Percentiles rank a stretch among this genome's conserved stretches.
Evolutionary conservation across 2,329 filamentous ascomycete genomes (phyloP).

Genomic region (Clarireedia monteithiana): DNA sequence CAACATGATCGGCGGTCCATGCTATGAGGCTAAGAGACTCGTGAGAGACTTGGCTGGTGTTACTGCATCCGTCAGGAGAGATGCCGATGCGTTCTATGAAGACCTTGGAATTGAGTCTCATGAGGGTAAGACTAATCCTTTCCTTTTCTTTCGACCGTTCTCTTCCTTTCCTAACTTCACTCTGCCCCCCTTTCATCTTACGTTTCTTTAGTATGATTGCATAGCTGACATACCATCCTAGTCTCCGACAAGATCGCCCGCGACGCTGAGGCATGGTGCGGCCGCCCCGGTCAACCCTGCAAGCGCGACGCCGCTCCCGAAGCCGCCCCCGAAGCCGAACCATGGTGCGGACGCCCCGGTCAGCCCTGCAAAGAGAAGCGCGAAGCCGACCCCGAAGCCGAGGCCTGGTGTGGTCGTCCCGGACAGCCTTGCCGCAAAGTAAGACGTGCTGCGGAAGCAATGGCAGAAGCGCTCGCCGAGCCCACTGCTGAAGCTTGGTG

Average conservation of each 20-base stretch:
- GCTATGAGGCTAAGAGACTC: conserved; percentile 11
- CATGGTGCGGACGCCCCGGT: conserved; percentile 14
- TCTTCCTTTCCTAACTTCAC: background rate
- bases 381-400: conserved; percentile 12
- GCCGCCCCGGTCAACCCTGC: conserved; percentile 19
- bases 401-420: conserved; percentile 1
- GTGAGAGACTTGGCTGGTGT: conserved; percentile 8
- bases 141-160: background rate
- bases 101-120: conserved; percentile 3
- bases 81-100: background rate
- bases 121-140: background rate
- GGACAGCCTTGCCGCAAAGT: conserved; percentile 9
- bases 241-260: conserved; percentile 8
- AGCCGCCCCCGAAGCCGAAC: conserved; percentile 6
- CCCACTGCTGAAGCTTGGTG: conserved; percentile 20
- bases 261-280: conserved; percentile 22
- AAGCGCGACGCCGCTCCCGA: conserved; percentile 16
- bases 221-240: background rate
- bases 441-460: conserved; percentile 6
- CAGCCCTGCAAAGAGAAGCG: conserved; percentile 17
- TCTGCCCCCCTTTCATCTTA: background rate
- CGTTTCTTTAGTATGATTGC: background rate
- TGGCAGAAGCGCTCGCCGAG: conserved; percentile 16
- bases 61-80: background rate
- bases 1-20: conserved; percentile 11